These are phyloP conservation scores for Puccinia novopanici DNA, from an alignment of 1,284 basidiomycete genomes.

Conservation along the genomic window DNA sequence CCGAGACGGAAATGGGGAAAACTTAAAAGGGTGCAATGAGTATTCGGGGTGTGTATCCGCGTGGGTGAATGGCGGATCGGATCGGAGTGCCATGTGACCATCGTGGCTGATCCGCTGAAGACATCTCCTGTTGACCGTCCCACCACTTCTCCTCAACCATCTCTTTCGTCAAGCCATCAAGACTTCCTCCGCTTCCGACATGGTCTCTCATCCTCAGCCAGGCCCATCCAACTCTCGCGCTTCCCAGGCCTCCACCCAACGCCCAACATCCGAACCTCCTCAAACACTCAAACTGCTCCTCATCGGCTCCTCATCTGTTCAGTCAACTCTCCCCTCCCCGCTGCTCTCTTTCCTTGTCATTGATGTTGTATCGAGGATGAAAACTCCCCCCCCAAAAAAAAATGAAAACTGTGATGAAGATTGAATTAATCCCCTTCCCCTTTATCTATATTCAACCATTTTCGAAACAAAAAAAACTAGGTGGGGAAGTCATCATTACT, in stretches of 20 bases:
- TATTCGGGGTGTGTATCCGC: too few relatives aligned
- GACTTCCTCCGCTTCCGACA: too few relatives aligned
- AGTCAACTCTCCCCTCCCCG: not conserved
- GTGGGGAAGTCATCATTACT: slow-evolving; percentile 71
- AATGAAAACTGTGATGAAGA: not conserved
- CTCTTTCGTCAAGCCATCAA: not conserved
- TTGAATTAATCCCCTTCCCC: not conserved
- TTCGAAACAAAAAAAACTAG: slow-evolving; percentile 7
- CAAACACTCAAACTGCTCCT: slow-evolving; percentile 48
- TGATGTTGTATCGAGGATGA: not conserved
- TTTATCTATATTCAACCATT: not conserved
- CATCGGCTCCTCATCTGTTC: slow-evolving; percentile 43
- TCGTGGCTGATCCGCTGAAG: too few relatives aligned
- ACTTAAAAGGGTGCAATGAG: too few relatives aligned
- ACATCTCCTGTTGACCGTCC: too few relatives aligned
- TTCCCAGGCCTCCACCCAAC: not conserved
- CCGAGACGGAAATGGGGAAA: too few relatives aligned
- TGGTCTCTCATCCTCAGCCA: slow-evolving; percentile 46
- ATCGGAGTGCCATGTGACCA: too few relatives aligned
- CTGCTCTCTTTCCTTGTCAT: not conserved
- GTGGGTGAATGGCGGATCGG: too few relatives aligned
- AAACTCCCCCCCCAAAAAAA: too few relatives aligned
- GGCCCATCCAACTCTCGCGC: slow-evolving; percentile 32
- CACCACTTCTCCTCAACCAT: too few relatives aligned
- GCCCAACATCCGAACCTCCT: slow-evolving; percentile 28